Conservation (phyloP, 2,329 filamentous ascomycete species). For the Tolypocladium album region DNA sequence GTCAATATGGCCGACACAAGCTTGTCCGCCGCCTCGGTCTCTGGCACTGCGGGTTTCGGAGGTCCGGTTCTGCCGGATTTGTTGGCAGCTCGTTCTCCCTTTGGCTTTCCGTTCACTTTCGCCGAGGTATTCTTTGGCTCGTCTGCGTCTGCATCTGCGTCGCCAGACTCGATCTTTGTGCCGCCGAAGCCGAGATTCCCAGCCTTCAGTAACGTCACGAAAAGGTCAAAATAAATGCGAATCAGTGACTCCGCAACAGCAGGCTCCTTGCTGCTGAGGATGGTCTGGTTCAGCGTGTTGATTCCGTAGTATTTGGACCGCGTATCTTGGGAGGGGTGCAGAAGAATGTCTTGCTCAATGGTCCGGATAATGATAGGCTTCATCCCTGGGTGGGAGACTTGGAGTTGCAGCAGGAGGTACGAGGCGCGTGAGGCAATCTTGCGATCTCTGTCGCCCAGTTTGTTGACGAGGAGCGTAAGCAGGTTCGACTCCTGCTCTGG, state of each 20-base stretch:
- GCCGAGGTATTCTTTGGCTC: slow-evolving; percentile 14
- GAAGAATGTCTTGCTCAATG: slow-evolving; percentile 79
- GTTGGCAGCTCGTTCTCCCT: slow-evolving; percentile 11
- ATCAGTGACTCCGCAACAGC: slow-evolving; percentile 70
- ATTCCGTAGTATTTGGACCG: slow-evolving; percentile 93
- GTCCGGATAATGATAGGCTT: slow-evolving; percentile 76
- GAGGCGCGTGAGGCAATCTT: slow-evolving; percentile 93
- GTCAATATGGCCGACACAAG: slow-evolving; percentile 84
- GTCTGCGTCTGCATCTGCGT: slow-evolving; percentile 23
- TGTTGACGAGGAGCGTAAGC: slow-evolving; percentile 84
- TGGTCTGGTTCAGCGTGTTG: slow-evolving; percentile 95
- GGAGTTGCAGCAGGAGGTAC: slow-evolving; percentile 83
- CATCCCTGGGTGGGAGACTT: slow-evolving; percentile 86
- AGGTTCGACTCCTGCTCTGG: slow-evolving; percentile 96
- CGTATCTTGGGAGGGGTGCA: slow-evolving; percentile 75
- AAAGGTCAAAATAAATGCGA: slow-evolving; percentile 85
- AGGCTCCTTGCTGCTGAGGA: slow-evolving; percentile 76
- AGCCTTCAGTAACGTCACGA: slow-evolving; percentile 69
- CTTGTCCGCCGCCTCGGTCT: slow-evolving; percentile 67
- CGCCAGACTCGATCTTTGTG: slow-evolving; percentile 31
- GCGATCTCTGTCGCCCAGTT: slow-evolving; percentile 87
- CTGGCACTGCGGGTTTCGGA: slow-evolving; percentile 36
- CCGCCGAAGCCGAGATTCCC: slow-evolving; percentile 23
- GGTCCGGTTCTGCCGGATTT: slow-evolving; percentile 10
- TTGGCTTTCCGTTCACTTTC: slow-evolving; percentile 9